Evolutionary conservation across 306 rosid genomes (phyloP).

Genomic region (Alnus glutinosa): DNA sequence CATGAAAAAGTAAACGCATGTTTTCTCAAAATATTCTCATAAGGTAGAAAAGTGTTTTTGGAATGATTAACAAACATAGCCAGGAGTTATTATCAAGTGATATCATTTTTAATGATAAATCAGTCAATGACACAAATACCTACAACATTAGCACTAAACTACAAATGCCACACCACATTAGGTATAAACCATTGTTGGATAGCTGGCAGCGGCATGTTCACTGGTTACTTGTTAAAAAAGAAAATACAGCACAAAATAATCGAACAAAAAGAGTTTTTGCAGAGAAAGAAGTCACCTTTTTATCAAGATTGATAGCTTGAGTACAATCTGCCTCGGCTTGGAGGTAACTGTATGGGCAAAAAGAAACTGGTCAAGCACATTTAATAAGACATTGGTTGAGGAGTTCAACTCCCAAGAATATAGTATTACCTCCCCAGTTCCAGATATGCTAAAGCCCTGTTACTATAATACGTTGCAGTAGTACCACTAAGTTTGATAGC

Average conservation of each 20-base stretch:
- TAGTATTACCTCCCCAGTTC: slow-evolving; percentile 71
- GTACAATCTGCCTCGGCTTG: slow-evolving; percentile 92
- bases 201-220: background rate
- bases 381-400: slow-evolving; percentile 21
- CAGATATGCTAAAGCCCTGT: slow-evolving; percentile 90
- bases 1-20: no score
- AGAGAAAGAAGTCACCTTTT: slow-evolving; percentile 58
- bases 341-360: slow-evolving; percentile 50
- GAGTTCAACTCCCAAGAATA: slow-evolving; percentile 14
- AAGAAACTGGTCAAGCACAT: slow-evolving; percentile 34
- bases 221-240: background rate
- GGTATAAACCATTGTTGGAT: background rate
- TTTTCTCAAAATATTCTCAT: no score
- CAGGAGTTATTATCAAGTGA: background rate
- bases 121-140: background rate
- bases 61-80: no score
- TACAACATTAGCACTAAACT: background rate
- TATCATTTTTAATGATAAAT: background rate
- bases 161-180: background rate
- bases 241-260: background rate
- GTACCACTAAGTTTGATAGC: slow-evolving; percentile 82
- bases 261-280: background rate
- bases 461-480: slow-evolving; percentile 86
- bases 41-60: no score
- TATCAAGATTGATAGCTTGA: slow-evolving; percentile 80